These are phyloP conservation scores for Carpinus fangiana DNA, from an alignment of 306 rosid species.

Conservation along the genomic window DNA sequence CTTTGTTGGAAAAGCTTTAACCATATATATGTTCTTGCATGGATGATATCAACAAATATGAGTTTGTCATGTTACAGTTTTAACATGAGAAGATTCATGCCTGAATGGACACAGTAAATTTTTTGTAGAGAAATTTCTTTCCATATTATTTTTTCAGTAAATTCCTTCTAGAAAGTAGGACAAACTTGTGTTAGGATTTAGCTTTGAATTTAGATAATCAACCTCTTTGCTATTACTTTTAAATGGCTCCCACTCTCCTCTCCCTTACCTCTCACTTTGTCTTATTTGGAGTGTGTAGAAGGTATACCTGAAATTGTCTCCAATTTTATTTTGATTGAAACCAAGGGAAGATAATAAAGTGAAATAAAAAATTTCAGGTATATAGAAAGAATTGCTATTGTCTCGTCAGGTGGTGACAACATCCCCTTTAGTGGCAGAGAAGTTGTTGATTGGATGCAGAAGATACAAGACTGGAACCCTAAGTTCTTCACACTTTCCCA, in stretches of 20 bases:
- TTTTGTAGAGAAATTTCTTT: background rate
- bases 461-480: slow-evolving; percentile 86
- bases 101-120: background rate
- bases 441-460: slow-evolving; percentile 87
- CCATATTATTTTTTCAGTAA: background rate
- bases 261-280: background rate
- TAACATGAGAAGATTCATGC: background rate
- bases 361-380: slow-evolving; percentile 57
- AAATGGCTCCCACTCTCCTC: background rate
- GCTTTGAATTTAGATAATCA: background rate
- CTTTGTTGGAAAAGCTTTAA: background rate
- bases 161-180: background rate
- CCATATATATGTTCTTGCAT: background rate
- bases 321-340: background rate
- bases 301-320: slow-evolving; percentile 12
- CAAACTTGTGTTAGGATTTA: background rate
- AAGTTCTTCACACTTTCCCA: slow-evolving; percentile 70
- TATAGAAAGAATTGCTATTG: slow-evolving; percentile 80
- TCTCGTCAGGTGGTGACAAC: slow-evolving; percentile 58
- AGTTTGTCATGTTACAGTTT: background rate
- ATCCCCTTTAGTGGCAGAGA: slow-evolving; percentile 47
- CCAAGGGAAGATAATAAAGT: slow-evolving; percentile 7
- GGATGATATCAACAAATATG: background rate
- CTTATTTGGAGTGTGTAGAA: slow-evolving; percentile 2
- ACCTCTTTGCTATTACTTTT: background rate